Evolutionary conservation across 768 basidiomycete genomes (phyloP), one percentile per base, ranked within the genome.

Genomic region (Leccinum disarticulatum): DNA sequence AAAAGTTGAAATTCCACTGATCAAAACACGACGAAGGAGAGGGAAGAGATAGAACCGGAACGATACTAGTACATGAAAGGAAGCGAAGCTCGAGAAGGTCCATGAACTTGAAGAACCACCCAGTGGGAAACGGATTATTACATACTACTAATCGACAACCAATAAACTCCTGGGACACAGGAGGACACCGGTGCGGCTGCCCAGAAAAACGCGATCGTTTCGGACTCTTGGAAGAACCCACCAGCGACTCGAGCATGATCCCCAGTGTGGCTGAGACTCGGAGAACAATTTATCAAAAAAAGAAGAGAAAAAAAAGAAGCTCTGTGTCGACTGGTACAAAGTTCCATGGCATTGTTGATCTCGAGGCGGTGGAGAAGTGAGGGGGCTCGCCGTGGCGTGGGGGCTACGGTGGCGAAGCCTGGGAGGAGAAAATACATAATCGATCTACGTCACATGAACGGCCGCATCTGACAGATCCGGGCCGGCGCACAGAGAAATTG

Each of bases 391-490:
- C 43, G 43, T 46, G 43, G 43, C 43, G 43, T 46, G 43, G 43
- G 43, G 43, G 6, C 43, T 46, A 46, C 43, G 19, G 41, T 43
- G 41, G 41, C 41, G 41, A 43, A 43, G n/a, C 41, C 41, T 43
- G 9, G 19, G 19, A 46, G 43, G 19, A 46, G 43, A 22, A 46
- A 46, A 46, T 52, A 54, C 58, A 54, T 59, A 48, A 63, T 36
- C 22, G 7, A 30, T 46, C 52, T 30, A 59, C 54, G 60, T 66
- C 48, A 43, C 66, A 58, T 65, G 58, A 53, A 61, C 59, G 66
- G 66, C 63, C 22, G 22, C 66, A 62, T 68, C 22, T 22, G 22
- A 22, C 62, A 64, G 66, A 64, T 67, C 22, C 22, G 22, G 22
- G 22, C 22, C 22, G 22, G 56, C 56, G 51, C 55, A 52, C 11